Base-by-base conservation (phyloP, 208 protist species). In the Zelonia costaricensis region DNA sequence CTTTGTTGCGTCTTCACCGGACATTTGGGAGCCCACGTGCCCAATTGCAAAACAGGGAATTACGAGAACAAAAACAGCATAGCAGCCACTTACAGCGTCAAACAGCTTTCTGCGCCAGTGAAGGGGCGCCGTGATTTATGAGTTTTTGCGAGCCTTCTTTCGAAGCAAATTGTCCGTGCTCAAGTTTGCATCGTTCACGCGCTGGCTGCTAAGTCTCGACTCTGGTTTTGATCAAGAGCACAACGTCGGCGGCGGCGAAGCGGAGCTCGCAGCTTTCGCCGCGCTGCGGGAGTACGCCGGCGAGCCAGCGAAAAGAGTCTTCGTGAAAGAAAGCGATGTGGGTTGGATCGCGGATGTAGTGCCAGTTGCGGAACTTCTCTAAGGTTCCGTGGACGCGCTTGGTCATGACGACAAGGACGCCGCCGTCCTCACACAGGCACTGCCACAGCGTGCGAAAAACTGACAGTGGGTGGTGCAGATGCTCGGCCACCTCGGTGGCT, bases 321-420 rank as follows among this genome's bases (percentile, higher is more conserved):
- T 61, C 63, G 10, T 60, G 47, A 25, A 83, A 83, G 46, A 84
- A 87, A 1, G 51, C 71, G 15, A 87, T 79, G 57, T 87, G 81
- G 1, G 81, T 83, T 0, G 66, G 74, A 40, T 87, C 81, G 0
- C 76, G 67, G 35, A 76, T 83, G 61, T 87, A 87, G 42, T 87
- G 81, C 81, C 81, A 87, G 27, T 74, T 74, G 22, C 57, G 43
- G 42, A 87, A 87, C 23, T 56, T 57, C 9, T 75, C 81, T 5
- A 84, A 46, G 1, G 64, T 67, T 0, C 70, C 76, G 3, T 66
- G 68, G 1, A 76, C 76, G 5, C 76, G 61, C 18, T 83, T 81
- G 6, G 81, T 87, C 81, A 87, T 83, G 2, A 87, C 62, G 1
- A 83, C 67, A 6, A 87, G 53, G 23, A 74, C 44, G 0, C 81